These are phyloP conservation scores for Trametes sp. DNA, from an alignment of 1,284 basidiomycete genomes.

Conservation along the genomic window DNA sequence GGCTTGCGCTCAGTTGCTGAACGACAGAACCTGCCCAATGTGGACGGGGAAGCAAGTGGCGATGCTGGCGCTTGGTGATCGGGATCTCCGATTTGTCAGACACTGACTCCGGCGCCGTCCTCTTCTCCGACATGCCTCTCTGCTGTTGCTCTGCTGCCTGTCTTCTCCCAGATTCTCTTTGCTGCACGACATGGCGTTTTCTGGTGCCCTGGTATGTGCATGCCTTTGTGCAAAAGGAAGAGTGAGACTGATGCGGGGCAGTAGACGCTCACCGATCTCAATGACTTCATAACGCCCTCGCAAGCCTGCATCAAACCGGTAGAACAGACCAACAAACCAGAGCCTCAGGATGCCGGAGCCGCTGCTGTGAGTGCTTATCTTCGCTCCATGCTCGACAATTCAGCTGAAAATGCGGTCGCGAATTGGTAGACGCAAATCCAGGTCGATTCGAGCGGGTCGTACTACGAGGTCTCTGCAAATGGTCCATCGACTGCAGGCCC, in stretches of 20 bases:
- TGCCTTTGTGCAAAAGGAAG: not conserved
- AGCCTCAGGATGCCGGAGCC: conserved; percentile 56
- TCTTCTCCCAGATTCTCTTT: not conserved
- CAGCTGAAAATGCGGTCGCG: not conserved
- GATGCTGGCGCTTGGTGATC: conserved; percentile 17
- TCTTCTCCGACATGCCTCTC: conserved; percentile 17
- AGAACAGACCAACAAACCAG: conserved; percentile 63
- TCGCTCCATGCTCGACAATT: not conserved
- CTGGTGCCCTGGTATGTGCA: conserved; percentile 82
- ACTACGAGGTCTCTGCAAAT: conserved; percentile 73
- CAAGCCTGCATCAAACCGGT: conserved; percentile 99
- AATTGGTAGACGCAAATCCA: conserved; percentile 82
- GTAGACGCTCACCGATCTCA: conserved; percentile 92
- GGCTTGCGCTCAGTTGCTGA: conserved; percentile 1
- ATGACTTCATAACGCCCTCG: conserved; percentile 97
- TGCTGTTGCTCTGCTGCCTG: not conserved
- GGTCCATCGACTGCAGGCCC: conserved; percentile 18
- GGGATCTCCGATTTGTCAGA: conserved; percentile 30
- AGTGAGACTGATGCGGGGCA: conserved; percentile 2
- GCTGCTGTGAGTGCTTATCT: conserved; percentile 57
- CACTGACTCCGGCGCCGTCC: conserved; percentile 14
- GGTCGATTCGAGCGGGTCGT: conserved; percentile 81
- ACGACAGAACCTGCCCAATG: conserved; percentile 14
- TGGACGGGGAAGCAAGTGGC: conserved; percentile 8
- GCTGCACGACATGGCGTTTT: conserved; percentile 76